These are phyloP conservation scores for Canariomyces notabilis DNA, from an alignment of 2,329 filamentous ascomycete species.

Conservation along the genomic window DNA sequence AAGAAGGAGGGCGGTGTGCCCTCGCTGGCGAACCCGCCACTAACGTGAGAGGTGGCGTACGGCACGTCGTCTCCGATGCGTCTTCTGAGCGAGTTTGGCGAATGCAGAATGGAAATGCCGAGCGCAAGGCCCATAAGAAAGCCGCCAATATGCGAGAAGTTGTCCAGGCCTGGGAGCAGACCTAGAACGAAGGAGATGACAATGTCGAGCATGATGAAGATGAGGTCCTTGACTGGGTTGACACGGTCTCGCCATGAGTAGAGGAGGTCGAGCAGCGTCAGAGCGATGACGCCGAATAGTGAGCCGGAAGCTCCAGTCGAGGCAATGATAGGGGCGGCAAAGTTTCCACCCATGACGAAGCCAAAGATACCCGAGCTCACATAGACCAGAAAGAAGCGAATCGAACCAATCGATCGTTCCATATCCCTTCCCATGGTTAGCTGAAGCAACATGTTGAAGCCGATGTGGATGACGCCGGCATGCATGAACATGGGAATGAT, in stretches of 20 bases:
- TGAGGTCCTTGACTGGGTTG: slow-evolving; percentile 74
- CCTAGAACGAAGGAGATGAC: slow-evolving; percentile 88
- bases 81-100: slow-evolving; percentile 71
- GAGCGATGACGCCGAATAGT: slow-evolving; percentile 85
- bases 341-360: slow-evolving; percentile 92
- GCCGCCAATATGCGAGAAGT: slow-evolving; percentile 95
- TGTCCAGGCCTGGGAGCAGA: slow-evolving; percentile 86
- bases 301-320: slow-evolving; percentile 87
- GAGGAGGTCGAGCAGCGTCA: slow-evolving; percentile 81
- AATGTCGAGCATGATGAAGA: slow-evolving; percentile 81
- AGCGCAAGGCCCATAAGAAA: slow-evolving; percentile 88
- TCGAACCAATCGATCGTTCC: slow-evolving; percentile 80
- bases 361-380: slow-evolving; percentile 90
- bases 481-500: slow-evolving; percentile 95
- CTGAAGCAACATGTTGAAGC: slow-evolving; percentile 90
- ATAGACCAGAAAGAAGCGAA: slow-evolving; percentile 88
- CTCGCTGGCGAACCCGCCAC: slow-evolving; percentile 40
- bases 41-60: slow-evolving; percentile 60
- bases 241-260: slow-evolving; percentile 84
- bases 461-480: slow-evolving; percentile 88
- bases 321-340: slow-evolving; percentile 72
- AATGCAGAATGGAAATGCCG: slow-evolving; percentile 82
- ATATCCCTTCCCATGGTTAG: slow-evolving; percentile 87
- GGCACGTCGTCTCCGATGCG: slow-evolving; percentile 67
- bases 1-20: slow-evolving; percentile 50